A percentile compares a stretch with the other conserved stretches of the same genome.
Evolutionary conservation across 148 eudicot genomes (phyloP).

Genomic region (Pouteria glomerata): DNA sequence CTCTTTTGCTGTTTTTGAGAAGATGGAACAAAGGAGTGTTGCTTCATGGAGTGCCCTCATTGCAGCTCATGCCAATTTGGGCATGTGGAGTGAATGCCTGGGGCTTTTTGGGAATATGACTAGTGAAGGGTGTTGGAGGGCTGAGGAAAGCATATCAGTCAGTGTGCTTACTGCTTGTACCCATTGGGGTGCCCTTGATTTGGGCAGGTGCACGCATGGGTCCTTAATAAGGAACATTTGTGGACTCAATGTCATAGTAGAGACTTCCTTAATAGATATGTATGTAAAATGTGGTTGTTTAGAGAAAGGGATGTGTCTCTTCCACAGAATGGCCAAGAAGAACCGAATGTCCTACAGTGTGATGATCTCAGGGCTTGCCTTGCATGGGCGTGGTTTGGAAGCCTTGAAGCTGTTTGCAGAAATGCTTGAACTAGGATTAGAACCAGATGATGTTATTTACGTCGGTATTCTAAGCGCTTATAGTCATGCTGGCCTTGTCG

Average conservation of each 20-base stretch:
- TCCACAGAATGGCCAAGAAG: slow-evolving; percentile 33
- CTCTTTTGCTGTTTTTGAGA: slow-evolving; percentile 39
- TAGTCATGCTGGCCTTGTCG: slow-evolving; percentile 38
- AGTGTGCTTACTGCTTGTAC: slow-evolving; percentile 48
- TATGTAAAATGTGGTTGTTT: slow-evolving; percentile 45
- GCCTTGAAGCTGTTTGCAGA: slow-evolving; percentile 34
- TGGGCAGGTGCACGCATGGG: slow-evolving; percentile 45
- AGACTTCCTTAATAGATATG: slow-evolving; percentile 58
- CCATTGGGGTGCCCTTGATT: slow-evolving; percentile 44
- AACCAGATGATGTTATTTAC: slow-evolving; percentile 43
- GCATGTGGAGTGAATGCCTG: slow-evolving; percentile 43
- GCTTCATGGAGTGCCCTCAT: slow-evolving; percentile 59
- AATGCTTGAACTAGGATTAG: slow-evolving; percentile 38
- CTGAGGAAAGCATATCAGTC: slow-evolving; percentile 51
- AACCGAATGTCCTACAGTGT: slow-evolving; percentile 40
- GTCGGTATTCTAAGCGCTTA: slow-evolving; percentile 48
- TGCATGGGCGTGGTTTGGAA: slow-evolving; percentile 31
- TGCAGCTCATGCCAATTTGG: slow-evolving; percentile 35
- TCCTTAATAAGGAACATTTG: slow-evolving; percentile 38
- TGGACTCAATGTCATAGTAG: slow-evolving; percentile 42
- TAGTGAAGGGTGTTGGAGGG: slow-evolving; percentile 20
- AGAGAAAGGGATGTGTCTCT: slow-evolving; percentile 32
- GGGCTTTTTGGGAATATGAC: slow-evolving; percentile 31
- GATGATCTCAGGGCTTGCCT: slow-evolving; percentile 48
- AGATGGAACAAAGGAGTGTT: slow-evolving; percentile 31